Conservation (phyloP, 768 basidiomycete species). For the Collybia sordida region DNA sequence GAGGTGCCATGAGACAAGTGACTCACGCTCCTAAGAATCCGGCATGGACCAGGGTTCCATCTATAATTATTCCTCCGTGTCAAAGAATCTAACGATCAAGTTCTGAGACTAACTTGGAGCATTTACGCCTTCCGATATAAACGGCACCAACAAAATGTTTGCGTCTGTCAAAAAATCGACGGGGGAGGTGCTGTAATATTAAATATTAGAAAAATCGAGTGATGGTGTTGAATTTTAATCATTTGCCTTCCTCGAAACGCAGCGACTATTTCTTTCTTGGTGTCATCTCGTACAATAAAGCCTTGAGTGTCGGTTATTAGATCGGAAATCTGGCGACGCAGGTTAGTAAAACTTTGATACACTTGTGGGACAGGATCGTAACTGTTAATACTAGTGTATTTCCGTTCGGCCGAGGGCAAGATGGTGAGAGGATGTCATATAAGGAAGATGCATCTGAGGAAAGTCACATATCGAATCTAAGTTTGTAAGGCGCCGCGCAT, state of each 20-base stretch:
- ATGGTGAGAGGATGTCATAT: slow-evolving; percentile 15
- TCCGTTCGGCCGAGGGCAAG: slow-evolving; percentile 21
- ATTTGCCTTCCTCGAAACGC: slow-evolving; percentile 38
- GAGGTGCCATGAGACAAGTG: background rate
- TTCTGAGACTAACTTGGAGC: slow-evolving; percentile 17
- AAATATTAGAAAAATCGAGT: background rate
- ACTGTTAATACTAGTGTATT: slow-evolving; percentile 16
- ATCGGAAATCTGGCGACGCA: slow-evolving; percentile 30
- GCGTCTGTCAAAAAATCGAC: slow-evolving; percentile 20
- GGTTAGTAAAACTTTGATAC: background rate
- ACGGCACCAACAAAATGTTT: slow-evolving; percentile 15
- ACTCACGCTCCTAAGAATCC: slow-evolving; percentile 37
- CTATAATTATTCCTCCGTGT: slow-evolving; percentile 5
- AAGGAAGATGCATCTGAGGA: slow-evolving; percentile 27
- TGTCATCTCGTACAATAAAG: slow-evolving; percentile 44
- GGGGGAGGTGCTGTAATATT: slow-evolving; percentile 10
- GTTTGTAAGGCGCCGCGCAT: background rate
- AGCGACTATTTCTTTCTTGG: slow-evolving; percentile 37
- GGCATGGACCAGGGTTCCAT: slow-evolving; percentile 27
- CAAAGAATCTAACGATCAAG: background rate
- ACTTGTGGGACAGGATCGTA: background rate
- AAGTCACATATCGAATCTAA: background rate
- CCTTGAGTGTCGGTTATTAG: slow-evolving; percentile 39
- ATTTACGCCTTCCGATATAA: slow-evolving; percentile 21
- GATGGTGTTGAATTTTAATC: slow-evolving; percentile 1